Conservation (phyloP, 306 rosid genomes). For the Dryas drummondii region DNA sequence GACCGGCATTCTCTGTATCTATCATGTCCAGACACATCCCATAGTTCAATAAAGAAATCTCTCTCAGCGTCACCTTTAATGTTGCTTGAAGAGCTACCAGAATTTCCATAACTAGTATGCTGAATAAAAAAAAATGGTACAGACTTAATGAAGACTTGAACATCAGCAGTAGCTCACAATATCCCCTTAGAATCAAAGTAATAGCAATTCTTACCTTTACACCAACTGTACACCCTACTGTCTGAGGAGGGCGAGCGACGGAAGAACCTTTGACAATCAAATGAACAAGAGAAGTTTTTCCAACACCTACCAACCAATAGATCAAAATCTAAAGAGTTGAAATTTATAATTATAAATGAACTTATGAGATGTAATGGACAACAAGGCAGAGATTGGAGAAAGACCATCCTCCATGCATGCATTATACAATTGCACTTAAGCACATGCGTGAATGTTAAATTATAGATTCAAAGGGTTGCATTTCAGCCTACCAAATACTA, state of each 20-base stretch:
- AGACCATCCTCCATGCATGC: background rate
- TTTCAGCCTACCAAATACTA: background rate
- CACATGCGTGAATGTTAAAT: background rate
- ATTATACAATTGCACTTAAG: background rate
- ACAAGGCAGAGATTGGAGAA: background rate
- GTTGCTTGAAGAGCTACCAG: constrained; percentile 88
- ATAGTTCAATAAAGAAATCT: constrained; percentile 89
- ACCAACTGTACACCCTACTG: constrained; percentile 89
- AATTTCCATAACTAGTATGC: constrained; percentile 74
- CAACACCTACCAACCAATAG: constrained; percentile 66
- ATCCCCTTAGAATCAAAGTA: constrained; percentile 11
- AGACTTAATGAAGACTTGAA: constrained; percentile 25
- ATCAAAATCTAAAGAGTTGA: constrained; percentile 14
- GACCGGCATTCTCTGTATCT: constrained; percentile 93
- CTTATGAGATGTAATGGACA: background rate
- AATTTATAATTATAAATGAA: background rate
- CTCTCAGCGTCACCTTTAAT: constrained; percentile 83
- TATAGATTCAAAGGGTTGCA: background rate
- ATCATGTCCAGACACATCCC: constrained; percentile 99
- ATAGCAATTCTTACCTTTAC: constrained; percentile 55
- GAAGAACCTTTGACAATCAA: constrained; percentile 82
- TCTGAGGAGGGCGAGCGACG: constrained; percentile 67
- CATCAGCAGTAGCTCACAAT: constrained; percentile 14
- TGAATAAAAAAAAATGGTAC: constrained; percentile 34
- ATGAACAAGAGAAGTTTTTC: constrained; percentile 89